Evolutionary conservation across 306 rosid genomes (phyloP).

Genomic region (Prunus persica): DNA sequence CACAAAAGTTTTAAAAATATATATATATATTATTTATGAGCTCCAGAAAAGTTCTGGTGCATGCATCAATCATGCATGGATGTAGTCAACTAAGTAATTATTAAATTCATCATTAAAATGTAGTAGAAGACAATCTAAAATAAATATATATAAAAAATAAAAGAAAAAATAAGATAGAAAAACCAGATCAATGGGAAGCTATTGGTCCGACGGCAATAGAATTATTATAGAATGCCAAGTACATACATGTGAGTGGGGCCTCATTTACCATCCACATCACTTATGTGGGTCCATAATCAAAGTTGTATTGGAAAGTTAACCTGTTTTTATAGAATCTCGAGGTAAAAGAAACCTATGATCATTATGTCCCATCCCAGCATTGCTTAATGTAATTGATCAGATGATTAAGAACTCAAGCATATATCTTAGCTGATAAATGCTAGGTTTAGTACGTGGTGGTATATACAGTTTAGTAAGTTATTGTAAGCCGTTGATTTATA

Average conservation of each 20-base stretch:
- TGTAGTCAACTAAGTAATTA: background rate
- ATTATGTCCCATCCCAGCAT: background rate
- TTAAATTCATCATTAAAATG: background rate
- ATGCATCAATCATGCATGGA: background rate
- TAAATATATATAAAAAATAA: too few relatives aligned
- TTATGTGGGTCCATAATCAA: background rate
- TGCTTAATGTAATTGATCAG: too few relatives aligned
- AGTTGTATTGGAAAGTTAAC: too few relatives aligned
- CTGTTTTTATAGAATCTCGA: background rate
- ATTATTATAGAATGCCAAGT: background rate
- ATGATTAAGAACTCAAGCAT: too few relatives aligned
- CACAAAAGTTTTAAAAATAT: background rate
- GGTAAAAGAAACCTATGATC: background rate
- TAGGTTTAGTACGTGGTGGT: too few relatives aligned
- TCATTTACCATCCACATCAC: background rate
- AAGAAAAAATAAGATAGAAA: background rate
- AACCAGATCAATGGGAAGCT: background rate
- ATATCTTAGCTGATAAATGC: too few relatives aligned
- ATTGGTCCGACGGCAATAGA: slow-evolving; percentile 7
- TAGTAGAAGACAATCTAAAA: too few relatives aligned
- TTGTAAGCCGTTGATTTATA: too few relatives aligned
- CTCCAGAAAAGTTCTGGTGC: background rate
- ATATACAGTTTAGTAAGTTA: too few relatives aligned
- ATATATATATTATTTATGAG: too few relatives aligned
- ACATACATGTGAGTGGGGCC: background rate